Percentiles rank a stretch among this genome's conserved stretches.
Conservation (phyloP, 805 yeast species). For the Jamesozyma spencerorum region DNA sequence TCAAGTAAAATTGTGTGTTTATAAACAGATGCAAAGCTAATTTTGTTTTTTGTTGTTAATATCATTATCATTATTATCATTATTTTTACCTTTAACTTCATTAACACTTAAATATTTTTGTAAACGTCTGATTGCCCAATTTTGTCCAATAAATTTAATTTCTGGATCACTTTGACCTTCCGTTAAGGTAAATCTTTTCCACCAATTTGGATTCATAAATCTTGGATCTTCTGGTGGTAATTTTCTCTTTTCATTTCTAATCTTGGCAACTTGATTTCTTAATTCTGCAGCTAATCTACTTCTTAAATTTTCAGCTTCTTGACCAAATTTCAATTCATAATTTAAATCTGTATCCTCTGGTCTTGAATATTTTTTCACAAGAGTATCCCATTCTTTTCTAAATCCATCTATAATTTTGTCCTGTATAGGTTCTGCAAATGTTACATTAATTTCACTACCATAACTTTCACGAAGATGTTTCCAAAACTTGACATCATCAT, state of each 20-base stretch:
- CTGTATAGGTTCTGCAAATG: conserved; percentile 62
- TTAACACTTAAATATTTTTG: conserved; percentile 38
- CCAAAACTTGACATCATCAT: conserved; percentile 48
- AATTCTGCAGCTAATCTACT: conserved; percentile 60
- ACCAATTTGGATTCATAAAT: conserved; percentile 58
- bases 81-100: conserved; percentile 8
- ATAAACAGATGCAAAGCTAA: too few relatives aligned
- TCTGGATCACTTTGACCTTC: conserved; percentile 65
- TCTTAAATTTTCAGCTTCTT: conserved; percentile 56
- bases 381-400: conserved; percentile 59
- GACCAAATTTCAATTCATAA: conserved; percentile 52
- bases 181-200: conserved; percentile 57
- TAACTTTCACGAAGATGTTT: conserved; percentile 32
- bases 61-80: not conserved
- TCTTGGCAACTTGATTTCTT: conserved; percentile 48
- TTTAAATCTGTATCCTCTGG: conserved; percentile 45
- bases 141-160: conserved; percentile 62
- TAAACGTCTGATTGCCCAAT: conserved; percentile 72
- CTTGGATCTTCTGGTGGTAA: conserved; percentile 58
- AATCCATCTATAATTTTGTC: conserved; percentile 50
- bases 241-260: conserved; percentile 34
- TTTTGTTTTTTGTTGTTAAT: conserved; percentile 1
- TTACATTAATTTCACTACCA: conserved; percentile 58
- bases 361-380: conserved; percentile 48
- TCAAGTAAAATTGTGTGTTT: too few relatives aligned